Evolutionary conservation across 2,329 filamentous ascomycete genomes (phyloP), one percentile per base, ranked within the genome.

Genomic region (Akanthomyces dipterigenus): DNA sequence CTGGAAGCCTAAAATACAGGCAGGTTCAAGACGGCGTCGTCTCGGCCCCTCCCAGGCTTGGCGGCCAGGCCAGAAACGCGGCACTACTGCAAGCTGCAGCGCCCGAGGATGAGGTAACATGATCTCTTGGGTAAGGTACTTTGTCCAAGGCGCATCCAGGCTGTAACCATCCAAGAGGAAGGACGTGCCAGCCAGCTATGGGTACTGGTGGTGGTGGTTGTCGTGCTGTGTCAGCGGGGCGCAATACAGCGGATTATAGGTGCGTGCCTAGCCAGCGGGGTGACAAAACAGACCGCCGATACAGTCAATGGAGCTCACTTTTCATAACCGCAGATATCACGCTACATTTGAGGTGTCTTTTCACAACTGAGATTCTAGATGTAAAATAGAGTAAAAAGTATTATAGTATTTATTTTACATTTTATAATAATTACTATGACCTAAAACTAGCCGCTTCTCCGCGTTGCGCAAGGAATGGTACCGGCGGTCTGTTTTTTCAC

Each of bases 81-180:
- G 18, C 36, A 22, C 36, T 55, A 55, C 51, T 43, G 24, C 51
- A 55, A 22, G 51, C 55, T 58, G 16, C 55, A 40, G 55, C 42
- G 43, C 55, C 55, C 38, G 55, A 20, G n/a, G 18, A 24, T 16
- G 24, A 57, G 42, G 55, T 31, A 58, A 31, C 55, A 58, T 58
- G 55, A 58, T 40, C 31, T 12, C n/a, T 14, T 34, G 24, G 12
- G 26, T 28, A 26, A 12, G 12, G 26, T 28, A 26, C 11, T 26
- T 45, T 31, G 20, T 28, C 12, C 16, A 26, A n/a, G 48, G 51
- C 34, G 34, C 36, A 3, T 56, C 45, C 22, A 59, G 43, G 56
- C 56, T 59, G 56, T 51, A 51, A 51, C 56, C 56, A 59, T 53
- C 46, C 56, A 42, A 18, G 14, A 40, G n/a, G 22, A 40, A 12